Percentiles rank a stretch among this genome's conserved stretches.
Evolutionary conservation across 495 filamentous ascomycete genomes (phyloP).

Genomic region (Penicillium chermesinum): DNA sequence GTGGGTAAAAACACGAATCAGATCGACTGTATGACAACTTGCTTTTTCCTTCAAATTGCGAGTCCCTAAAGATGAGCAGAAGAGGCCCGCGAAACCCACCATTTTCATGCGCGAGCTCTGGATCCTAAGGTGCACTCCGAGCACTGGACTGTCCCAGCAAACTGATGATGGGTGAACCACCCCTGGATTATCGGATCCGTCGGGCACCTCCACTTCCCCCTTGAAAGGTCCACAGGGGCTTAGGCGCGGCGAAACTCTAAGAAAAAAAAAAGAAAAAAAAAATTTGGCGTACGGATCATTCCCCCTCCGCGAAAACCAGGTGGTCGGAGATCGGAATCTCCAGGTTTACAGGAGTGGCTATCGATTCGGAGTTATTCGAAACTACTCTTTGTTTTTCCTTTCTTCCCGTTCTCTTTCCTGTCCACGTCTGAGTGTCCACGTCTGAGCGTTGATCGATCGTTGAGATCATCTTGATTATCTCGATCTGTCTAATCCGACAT

Average conservation of each 20-base stretch:
- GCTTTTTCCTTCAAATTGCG: neutral
- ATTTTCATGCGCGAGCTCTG: neutral
- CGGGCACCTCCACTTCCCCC: neutral
- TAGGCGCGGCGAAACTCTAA: neutral
- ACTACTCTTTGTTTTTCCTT: too few relatives aligned
- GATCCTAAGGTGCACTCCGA: neutral
- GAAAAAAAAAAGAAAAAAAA: neutral
- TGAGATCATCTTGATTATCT: too few relatives aligned
- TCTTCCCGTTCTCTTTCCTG: too few relatives aligned
- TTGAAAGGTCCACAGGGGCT: neutral
- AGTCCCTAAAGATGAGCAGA: neutral
- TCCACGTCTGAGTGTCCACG: too few relatives aligned
- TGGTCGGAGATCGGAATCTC: neutral
- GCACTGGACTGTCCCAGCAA: neutral
- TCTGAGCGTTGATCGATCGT: too few relatives aligned
- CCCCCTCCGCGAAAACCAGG: conserved; percentile 1
- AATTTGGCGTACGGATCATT: neutral
- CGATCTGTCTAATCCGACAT: too few relatives aligned
- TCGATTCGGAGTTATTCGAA: too few relatives aligned
- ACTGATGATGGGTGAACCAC: neutral
- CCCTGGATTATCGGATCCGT: neutral
- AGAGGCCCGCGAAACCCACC: too few relatives aligned
- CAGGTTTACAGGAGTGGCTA: too few relatives aligned
- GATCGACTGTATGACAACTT: neutral
- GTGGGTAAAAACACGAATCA: conserved; percentile 2